phyloP scores from a whole-genome alignment of 2,329 filamentous ascomycete species.

The Rhynchosporium secalis region DNA sequence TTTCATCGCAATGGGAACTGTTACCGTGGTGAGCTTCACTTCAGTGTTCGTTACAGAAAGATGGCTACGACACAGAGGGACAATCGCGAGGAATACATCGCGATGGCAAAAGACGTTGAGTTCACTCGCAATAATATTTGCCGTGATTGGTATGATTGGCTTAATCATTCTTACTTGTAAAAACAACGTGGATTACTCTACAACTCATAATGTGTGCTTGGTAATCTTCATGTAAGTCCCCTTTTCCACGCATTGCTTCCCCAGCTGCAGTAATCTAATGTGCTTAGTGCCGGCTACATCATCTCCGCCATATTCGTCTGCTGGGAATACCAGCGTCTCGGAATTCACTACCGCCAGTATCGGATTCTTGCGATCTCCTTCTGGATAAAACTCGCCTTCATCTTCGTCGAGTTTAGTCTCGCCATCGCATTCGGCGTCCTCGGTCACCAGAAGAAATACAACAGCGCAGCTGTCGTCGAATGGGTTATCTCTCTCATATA shows the following conservation, averaged over 20 bases:
- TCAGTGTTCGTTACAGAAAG: constrained; percentile 76
- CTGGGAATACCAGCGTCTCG: constrained; percentile 82
- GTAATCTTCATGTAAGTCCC: constrained; percentile 59
- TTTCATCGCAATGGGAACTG: constrained; percentile 68
- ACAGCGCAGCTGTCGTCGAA: constrained; percentile 76
- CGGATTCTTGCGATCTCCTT: constrained; percentile 73
- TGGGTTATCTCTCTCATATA: constrained; percentile 78
- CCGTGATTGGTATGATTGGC: constrained; percentile 72
- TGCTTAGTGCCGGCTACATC: constrained; percentile 67
- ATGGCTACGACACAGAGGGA: constrained; percentile 78
- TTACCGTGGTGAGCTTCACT: constrained; percentile 77
- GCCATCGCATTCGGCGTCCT: constrained; percentile 68
- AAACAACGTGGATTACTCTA: constrained; percentile 67
- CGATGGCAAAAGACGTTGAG: constrained; percentile 61
- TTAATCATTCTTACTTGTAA: constrained; percentile 81
- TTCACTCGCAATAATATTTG: constrained; percentile 61
- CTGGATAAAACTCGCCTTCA: constrained; percentile 80
- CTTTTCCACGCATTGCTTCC: background rate
- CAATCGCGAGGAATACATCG: constrained; percentile 71
- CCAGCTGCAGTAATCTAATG: background rate
- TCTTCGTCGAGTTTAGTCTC: constrained; percentile 75
- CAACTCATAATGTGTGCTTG: constrained; percentile 72
- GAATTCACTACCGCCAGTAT: constrained; percentile 76
- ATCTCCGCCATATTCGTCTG: constrained; percentile 84
- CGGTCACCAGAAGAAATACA: constrained; percentile 51